Percentiles rank a stretch among this genome's conserved stretches.
phyloP scores from a whole-genome alignment of 345 rosid species.

The Salix caprea region DNA sequence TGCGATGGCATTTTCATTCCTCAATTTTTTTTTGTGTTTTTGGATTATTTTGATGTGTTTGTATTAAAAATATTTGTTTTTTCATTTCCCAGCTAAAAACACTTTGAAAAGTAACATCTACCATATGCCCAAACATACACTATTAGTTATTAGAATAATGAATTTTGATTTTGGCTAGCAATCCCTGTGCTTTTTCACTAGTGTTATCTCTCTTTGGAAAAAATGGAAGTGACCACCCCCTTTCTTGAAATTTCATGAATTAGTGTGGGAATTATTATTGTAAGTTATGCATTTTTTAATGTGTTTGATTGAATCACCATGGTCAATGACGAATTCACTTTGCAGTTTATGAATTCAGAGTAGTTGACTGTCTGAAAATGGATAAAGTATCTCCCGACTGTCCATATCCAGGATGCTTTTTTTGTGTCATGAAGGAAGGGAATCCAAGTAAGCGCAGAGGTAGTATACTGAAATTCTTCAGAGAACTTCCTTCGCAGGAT shows the following conservation, averaged over 20 bases:
- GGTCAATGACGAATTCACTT: not conserved
- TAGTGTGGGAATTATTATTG: not conserved
- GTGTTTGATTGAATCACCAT: not conserved
- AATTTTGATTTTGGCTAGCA: not conserved
- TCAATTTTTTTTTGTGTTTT: too few relatives aligned
- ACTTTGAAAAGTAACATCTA: too few relatives aligned
- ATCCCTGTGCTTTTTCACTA: not conserved
- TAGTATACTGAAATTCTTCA: constrained; percentile 81
- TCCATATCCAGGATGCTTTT: constrained; percentile 99
- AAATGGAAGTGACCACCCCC: not conserved
- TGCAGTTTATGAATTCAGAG: constrained; percentile 16
- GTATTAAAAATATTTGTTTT: too few relatives aligned
- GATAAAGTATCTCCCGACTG: constrained; percentile 80
- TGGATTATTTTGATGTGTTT: too few relatives aligned
- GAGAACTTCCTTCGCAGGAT: constrained; percentile 93
- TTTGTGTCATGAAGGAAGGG: constrained; percentile 99
- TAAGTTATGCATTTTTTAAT: constrained; percentile 7
- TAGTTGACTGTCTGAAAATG: constrained; percentile 33
- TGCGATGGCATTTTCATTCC: too few relatives aligned
- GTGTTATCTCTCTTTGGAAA: not conserved
- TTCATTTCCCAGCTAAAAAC: too few relatives aligned
- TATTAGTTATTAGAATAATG: too few relatives aligned
- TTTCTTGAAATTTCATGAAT: not conserved
- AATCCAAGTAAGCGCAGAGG: constrained; percentile 92
- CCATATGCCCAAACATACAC: too few relatives aligned